These are phyloP conservation scores for Nakataea oryzae DNA, from an alignment of 2,329 filamentous ascomycete genomes.

Conservation along the genomic window DNA sequence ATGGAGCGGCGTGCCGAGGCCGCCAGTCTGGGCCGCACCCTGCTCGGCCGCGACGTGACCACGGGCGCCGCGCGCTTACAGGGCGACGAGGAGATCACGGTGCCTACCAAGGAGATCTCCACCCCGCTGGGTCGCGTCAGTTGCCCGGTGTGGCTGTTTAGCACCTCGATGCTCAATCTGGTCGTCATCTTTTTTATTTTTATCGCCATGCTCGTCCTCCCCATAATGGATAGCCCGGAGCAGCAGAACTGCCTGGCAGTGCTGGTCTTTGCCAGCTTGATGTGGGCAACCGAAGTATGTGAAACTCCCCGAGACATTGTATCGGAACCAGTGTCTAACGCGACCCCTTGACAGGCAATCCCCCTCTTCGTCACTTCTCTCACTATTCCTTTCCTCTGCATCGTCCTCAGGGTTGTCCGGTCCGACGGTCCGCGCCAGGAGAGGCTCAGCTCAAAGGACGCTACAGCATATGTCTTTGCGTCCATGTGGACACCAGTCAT, in stretches of 20 bases:
- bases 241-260: constrained; percentile 95
- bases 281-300: constrained; percentile 89
- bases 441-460: constrained; percentile 68
- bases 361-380: constrained; percentile 94
- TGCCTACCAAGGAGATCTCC: constrained; percentile 54
- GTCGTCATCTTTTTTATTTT: constrained; percentile 65
- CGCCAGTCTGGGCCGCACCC: constrained; percentile 75
- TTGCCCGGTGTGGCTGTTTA: constrained; percentile 75
- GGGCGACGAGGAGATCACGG: constrained; percentile 64
- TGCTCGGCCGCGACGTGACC: constrained; percentile 49
- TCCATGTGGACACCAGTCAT: constrained; percentile 99
- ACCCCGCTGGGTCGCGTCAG: constrained; percentile 73
- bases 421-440: constrained; percentile 57
- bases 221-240: constrained; percentile 77
- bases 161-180: constrained; percentile 69
- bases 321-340: neutral
- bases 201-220: constrained; percentile 59
- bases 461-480: constrained; percentile 76
- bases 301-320: neutral
- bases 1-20: constrained; percentile 94
- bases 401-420: constrained; percentile 75
- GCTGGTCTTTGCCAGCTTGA: constrained; percentile 81
- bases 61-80: constrained; percentile 60
- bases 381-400: constrained; percentile 84
- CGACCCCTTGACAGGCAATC: constrained; percentile 57